These are phyloP conservation scores for Phytophthora sojae DNA, from an alignment of 352 stramenopile species.

Conservation along the genomic window DNA sequence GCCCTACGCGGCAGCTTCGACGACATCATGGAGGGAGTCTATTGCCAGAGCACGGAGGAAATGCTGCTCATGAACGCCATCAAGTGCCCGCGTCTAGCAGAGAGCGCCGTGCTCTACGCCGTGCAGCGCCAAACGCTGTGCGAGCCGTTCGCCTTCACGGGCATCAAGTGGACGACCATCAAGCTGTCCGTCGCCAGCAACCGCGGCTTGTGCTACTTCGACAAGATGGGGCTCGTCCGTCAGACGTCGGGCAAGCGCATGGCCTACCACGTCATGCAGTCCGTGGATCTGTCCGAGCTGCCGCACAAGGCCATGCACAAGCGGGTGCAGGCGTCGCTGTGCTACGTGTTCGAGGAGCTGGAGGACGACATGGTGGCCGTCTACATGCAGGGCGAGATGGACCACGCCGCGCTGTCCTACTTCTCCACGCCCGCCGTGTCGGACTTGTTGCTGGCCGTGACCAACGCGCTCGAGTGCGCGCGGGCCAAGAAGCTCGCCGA, in stretches of 20 bases:
- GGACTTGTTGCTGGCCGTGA: conserved; percentile 33
- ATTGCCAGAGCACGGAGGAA: conserved; percentile 48
- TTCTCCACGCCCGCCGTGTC: conserved; percentile 37
- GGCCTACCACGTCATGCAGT: conserved; percentile 58
- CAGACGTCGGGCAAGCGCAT: conserved; percentile 44
- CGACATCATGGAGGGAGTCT: conserved; percentile 54
- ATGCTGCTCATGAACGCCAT: conserved; percentile 56
- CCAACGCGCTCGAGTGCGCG: conserved; percentile 39
- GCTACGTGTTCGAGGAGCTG: conserved; percentile 53
- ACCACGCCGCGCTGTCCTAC: conserved; percentile 30
- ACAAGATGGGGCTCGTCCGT: conserved; percentile 50
- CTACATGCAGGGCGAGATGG: conserved; percentile 47
- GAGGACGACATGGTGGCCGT: conserved; percentile 40
- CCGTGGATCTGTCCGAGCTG: conserved; percentile 42
- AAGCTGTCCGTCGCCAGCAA: conserved; percentile 45
- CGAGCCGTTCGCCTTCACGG: conserved; percentile 50
- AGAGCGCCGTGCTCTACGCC: conserved; percentile 49
- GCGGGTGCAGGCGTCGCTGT: conserved; percentile 34
- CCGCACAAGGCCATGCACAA: conserved; percentile 38
- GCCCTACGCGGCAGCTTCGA: conserved; percentile 49
- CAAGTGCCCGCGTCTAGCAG: conserved; percentile 39
- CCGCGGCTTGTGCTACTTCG: conserved; percentile 58
- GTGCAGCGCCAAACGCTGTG: conserved; percentile 35
- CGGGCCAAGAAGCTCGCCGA: conserved; percentile 46
- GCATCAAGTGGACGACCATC: conserved; percentile 52